Evolutionary conservation across 305 asterid species (phyloP).

Genomic region (Andrographis paniculata): DNA sequence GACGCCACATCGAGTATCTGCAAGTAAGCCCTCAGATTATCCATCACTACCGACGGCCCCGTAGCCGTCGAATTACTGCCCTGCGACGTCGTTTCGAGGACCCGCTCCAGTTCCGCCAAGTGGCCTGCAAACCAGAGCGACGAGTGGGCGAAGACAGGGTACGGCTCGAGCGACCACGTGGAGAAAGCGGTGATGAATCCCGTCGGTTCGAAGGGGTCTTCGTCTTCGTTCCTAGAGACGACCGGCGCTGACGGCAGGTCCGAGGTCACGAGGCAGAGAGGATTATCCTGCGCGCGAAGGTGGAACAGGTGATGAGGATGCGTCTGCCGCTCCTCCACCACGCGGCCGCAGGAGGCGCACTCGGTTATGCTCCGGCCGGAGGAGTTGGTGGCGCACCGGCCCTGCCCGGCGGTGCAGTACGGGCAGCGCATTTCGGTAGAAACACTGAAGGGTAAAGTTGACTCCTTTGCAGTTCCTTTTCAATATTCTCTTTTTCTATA

Average conservation of each 20-base stretch:
- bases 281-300: constrained; percentile 83
- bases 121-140: constrained; percentile 81
- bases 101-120: constrained; percentile 85
- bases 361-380: constrained; percentile 66
- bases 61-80: constrained; percentile 32
- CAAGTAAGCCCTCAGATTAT: constrained; percentile 85
- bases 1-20: constrained; percentile 95
- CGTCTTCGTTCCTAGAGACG: constrained; percentile 34
- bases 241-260: constrained; percentile 61
- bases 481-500: too few species aligned
- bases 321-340: constrained; percentile 72
- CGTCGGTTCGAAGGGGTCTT: constrained; percentile 86
- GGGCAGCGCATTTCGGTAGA: constrained; percentile 69
- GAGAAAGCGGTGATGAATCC: constrained; percentile 94
- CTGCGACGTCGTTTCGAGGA: constrained; percentile 75
- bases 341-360: constrained; percentile 86
- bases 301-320: constrained; percentile 95
- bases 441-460: constrained; percentile 7
- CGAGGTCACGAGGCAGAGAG: constrained; percentile 88
- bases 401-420: constrained; percentile 68
- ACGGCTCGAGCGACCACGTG: constrained; percentile 93
- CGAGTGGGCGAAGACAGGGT: constrained; percentile 71
- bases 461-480: too few species aligned
- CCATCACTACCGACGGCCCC: constrained; percentile 79
- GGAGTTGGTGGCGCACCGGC: constrained; percentile 71